Evolutionary conservation across 106 monocot genomes (phyloP).

Genomic region (Dioscorea dumetorum): DNA sequence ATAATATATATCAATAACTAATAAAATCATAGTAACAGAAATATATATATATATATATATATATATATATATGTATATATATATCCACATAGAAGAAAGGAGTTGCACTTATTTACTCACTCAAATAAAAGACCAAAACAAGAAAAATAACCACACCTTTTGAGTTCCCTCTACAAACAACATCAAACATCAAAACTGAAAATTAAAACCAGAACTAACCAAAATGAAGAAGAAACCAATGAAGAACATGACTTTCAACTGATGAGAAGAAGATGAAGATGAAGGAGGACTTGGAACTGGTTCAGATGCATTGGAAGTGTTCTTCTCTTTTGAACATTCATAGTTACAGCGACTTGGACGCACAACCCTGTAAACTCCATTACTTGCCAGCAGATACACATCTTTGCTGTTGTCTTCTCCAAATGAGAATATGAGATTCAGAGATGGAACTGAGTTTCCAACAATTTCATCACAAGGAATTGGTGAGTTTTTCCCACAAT

Average conservation of each 20-base stretch:
- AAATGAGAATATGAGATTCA: slow-evolving; percentile 72
- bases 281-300: slow-evolving; percentile 18
- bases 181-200: too few relatives aligned
- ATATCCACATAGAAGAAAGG: too few relatives aligned
- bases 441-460: slow-evolving; percentile 35
- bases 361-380: slow-evolving; percentile 77
- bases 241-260: not conserved
- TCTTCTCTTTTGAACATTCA: slow-evolving; percentile 48
- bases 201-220: too few relatives aligned
- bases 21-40: too few relatives aligned
- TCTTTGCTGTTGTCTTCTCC: slow-evolving; percentile 78
- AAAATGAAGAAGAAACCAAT: too few relatives aligned
- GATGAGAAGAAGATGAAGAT: slow-evolving; percentile 2
- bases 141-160: too few relatives aligned
- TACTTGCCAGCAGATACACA: slow-evolving; percentile 43
- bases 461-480: slow-evolving; percentile 52
- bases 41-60: too few relatives aligned
- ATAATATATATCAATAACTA: too few relatives aligned
- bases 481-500: slow-evolving; percentile 61
- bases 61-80: too few relatives aligned
- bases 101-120: too few relatives aligned
- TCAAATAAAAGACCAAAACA: too few relatives aligned
- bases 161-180: too few relatives aligned
- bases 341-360: slow-evolving; percentile 74
- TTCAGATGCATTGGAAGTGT: slow-evolving; percentile 2